Conservation (phyloP, 1,139 yeast species). For the Sugiyamaella xylanicola region DNA sequence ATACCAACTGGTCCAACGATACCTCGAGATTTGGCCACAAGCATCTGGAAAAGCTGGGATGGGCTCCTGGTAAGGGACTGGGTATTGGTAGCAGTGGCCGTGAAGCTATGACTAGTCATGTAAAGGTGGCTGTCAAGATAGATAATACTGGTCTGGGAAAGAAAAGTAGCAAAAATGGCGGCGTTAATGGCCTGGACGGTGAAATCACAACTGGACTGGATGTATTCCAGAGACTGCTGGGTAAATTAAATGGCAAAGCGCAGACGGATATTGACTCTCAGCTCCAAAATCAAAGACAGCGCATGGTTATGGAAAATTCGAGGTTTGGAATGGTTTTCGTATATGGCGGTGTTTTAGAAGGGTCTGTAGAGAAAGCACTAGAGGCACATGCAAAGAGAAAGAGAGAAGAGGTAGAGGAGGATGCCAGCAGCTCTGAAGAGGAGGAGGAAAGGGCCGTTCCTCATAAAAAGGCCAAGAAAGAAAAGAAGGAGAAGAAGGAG, state of each 20-base stretch:
- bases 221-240: conserved; percentile 86
- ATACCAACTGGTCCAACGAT: conserved; percentile 91
- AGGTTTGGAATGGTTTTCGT: conserved; percentile 88
- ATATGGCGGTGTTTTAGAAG: conserved; percentile 75
- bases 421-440: conserved; percentile 37
- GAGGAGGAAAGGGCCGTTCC: conserved; percentile 35
- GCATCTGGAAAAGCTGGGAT: conserved; percentile 78
- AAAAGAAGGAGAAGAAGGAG: conserved; percentile 36
- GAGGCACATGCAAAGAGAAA: conserved; percentile 37
- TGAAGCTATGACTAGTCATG: conserved; percentile 66
- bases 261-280: conserved; percentile 37
- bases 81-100: conserved; percentile 61
- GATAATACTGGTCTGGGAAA: conserved; percentile 89
- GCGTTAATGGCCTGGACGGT: conserved; percentile 62
- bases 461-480: conserved; percentile 21
- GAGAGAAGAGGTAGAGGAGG: conserved; percentile 38
- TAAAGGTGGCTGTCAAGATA: conserved; percentile 76
- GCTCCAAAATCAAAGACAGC: conserved; percentile 31
- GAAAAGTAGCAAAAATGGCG: conserved; percentile 56
- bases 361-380: conserved; percentile 73
- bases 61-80: conserved; percentile 89
- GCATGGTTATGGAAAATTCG: conserved; percentile 63
- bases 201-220: conserved; percentile 92
- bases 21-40: conserved; percentile 84
- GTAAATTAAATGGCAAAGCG: conserved; percentile 60